These are phyloP conservation scores for Tilletiopsis washingtonensis DNA, from an alignment of 1,284 basidiomycete genomes.

Conservation along the genomic window DNA sequence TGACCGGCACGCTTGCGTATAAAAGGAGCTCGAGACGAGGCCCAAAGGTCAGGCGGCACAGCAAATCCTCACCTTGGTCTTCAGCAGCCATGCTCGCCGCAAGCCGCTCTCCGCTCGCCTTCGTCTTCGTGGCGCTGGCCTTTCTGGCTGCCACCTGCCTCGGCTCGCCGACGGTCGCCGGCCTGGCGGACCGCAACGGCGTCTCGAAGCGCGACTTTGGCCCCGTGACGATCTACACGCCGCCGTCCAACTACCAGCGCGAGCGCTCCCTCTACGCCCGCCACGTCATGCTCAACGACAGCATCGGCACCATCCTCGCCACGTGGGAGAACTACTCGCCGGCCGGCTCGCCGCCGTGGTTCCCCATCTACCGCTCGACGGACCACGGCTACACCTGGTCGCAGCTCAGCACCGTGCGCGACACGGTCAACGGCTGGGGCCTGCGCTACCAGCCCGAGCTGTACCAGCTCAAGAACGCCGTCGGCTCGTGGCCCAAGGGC, in stretches of 20 bases:
- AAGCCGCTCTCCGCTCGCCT: too few relatives aligned
- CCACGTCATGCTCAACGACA: constrained; percentile 16
- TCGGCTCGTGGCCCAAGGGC: constrained; percentile 39
- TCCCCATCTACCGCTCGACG: constrained; percentile 20
- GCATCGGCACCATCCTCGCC: constrained; percentile 11
- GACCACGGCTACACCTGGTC: constrained; percentile 18
- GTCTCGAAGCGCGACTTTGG: too few relatives aligned
- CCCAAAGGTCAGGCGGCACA: too few relatives aligned
- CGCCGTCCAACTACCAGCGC: constrained; percentile 13
- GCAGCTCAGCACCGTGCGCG: constrained; percentile 9
- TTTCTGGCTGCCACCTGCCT: too few relatives aligned
- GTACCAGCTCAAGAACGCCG: constrained; percentile 31
- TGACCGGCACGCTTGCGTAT: too few relatives aligned
- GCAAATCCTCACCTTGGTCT: too few relatives aligned
- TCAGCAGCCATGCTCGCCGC: too few relatives aligned
- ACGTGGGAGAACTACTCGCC: constrained; percentile 19
- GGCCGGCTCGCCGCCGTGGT: constrained; percentile 10
- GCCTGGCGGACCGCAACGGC: too few relatives aligned
- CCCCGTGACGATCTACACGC: constrained; percentile 16
- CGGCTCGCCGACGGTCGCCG: too few relatives aligned
- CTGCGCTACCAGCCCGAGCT: constrained; percentile 47
- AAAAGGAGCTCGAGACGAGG: too few relatives aligned
- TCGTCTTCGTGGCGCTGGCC: too few relatives aligned
- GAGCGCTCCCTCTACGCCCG: constrained; percentile 15
- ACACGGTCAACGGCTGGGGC: constrained; percentile 40